Conservation (phyloP, 202 grass and related monocot species). For the Bolboschoenoplectus hybrid region DNA sequence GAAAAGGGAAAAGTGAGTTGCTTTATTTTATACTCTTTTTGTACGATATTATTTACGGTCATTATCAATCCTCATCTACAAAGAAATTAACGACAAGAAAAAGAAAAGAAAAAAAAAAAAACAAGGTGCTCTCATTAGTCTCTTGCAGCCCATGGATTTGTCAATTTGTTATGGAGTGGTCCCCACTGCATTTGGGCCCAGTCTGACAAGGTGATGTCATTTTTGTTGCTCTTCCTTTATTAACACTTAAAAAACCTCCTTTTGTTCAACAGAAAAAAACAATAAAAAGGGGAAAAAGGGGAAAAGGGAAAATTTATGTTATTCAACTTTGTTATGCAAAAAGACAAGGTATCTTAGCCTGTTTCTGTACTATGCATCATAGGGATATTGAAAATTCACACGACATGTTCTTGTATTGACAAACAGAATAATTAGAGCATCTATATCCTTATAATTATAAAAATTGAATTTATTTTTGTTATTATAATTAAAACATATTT, state of each 20-base stretch:
- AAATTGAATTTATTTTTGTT: no score
- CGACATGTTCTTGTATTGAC: not conserved
- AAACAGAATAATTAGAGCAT: not conserved
- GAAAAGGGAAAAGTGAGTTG: not conserved
- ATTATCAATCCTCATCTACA: constrained; percentile 18
- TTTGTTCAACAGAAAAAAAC: constrained; percentile 10
- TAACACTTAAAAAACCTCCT: constrained; percentile 4
- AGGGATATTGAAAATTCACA: not conserved
- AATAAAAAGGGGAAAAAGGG: not conserved
- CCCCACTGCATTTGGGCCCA: constrained; percentile 7
- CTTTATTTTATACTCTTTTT: not conserved
- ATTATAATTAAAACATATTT: not conserved
- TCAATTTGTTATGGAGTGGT: constrained; percentile 28
- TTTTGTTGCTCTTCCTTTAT: constrained; percentile 21
- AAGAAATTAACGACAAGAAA: constrained; percentile 27
- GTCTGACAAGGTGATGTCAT: not conserved
- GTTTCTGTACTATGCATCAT: not conserved
- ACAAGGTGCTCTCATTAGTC: constrained; percentile 7
- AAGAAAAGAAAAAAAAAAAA: not conserved
- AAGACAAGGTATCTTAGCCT: not conserved
- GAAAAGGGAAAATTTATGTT: not conserved
- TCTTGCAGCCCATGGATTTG: constrained; percentile 28
- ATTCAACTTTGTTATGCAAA: constrained; percentile 13
- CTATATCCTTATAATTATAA: no score
- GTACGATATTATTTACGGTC: not conserved